Evolutionary conservation across 2,329 filamentous ascomycete genomes (phyloP), one percentile per base, ranked within the genome.

Genomic region (Claviceps sp.): DNA sequence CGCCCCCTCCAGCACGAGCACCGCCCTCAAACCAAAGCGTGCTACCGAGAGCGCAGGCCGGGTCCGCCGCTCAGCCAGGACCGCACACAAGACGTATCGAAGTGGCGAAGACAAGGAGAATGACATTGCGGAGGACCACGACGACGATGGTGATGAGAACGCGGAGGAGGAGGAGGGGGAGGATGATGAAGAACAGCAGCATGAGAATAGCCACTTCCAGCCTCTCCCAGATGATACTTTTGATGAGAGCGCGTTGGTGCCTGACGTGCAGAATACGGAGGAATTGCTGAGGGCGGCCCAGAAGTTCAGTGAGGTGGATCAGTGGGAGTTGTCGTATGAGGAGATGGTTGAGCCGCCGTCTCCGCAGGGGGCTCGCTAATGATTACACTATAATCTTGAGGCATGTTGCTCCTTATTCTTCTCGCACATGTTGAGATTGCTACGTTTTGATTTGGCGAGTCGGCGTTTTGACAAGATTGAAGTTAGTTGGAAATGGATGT

Each of bases 261-360:
- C 60, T 66, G 68, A 57, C 60, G 66, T 60, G 58, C 65, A 57
- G 41, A 69, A 60, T 62, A 63, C 74, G 24, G 65, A 75, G 43
- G 80, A 82, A 69, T 68, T 86, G 55, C 78, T 77, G 65, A 70
- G 73, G 48, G 78, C 80, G 42, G 72, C 72, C 10, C 74, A 70
- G 62, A 85, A 85, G 65, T 86, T 86, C 59, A 73, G 77, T 63
- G 82, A 85, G 65, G 82, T 86, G 42, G 82, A 86, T 63, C 71
- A 75, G 65, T 86, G 81, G 81, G 73, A 82, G 66, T 67, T 86
- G 55, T 79, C 81, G 49, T 86, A 78, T 64, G 82, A 86, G 68
- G 80, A 82, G 58, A 73, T 81, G 48, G 74, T 73, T 22, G 73
- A 77, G 63, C 73, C 72, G 55, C 76, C 74, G 53, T 80, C 78